Evolutionary conservation across 495 filamentous ascomycete genomes (phyloP), one percentile per base, ranked within the genome.

Genomic region (Talaromyces adpressus): DNA sequence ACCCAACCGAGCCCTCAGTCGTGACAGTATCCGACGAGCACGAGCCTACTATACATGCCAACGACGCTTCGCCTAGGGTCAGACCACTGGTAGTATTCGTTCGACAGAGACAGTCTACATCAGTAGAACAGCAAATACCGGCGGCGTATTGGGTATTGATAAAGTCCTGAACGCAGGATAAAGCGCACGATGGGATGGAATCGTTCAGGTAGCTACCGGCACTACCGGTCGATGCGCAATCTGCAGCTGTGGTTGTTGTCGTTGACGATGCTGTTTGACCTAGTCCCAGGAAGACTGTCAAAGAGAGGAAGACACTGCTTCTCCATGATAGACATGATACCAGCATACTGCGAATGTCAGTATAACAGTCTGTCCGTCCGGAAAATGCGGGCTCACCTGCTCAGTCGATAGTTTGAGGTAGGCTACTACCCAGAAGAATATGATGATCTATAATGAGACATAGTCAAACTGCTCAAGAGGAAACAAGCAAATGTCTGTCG

Each of bases 41-140:
- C 23, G 65, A 57, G 1, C 81, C 80, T 54, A 81, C 71, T 12
- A 86, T 79, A 69, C 89, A 92, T 63, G 82, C 81, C 62, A 89
- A 69, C 8, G 83, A 86, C 6, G 80, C 87, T 71, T 91, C 89
- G 11, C 88, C 89, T 56, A 93, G 61, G 0, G 89, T 90, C 62
- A 87, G 87, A 32, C 86, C 87, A 62, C 80, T 82, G 11, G 67
- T 70, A n/a, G 83, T 87, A 53, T 77, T 77, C 45, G 80, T 79
- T 39, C 75, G 73, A 68, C 89, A 92, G 8, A 91, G 75, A 67
- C 88, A 91, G 64, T 75, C 72, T 64, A 89, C 69, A 47, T 84
- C 76, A 36, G 73, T 72, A 59, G 68, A 66, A n/a, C 77, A 76
- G 70, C 84, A 87, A 63, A 68, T 69, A 62, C 73, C 73, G 14